Evolutionary conservation across 148 eudicot genomes (phyloP).

Genomic region (Cornus suecica): DNA sequence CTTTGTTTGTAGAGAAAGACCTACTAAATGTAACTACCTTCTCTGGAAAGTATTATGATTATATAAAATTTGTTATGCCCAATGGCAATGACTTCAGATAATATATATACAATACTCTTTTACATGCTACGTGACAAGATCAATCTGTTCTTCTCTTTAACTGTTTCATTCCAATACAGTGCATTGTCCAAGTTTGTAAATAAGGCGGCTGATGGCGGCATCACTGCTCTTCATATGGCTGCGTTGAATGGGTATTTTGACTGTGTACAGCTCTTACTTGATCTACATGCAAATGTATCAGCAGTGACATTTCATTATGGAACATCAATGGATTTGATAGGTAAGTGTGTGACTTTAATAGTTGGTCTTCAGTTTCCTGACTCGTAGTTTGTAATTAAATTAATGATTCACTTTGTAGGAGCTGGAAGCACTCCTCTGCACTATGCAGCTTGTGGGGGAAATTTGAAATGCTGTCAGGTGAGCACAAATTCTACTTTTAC

Average conservation of each 20-base stretch:
- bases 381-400: neutral
- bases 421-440: conserved; percentile 99
- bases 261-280: conserved; percentile 85
- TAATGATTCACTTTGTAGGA: conserved; percentile 39
- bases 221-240: conserved; percentile 98
- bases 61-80: conserved; percentile 6
- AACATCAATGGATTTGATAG: conserved; percentile 94
- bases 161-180: conserved; percentile 38
- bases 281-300: conserved; percentile 83
- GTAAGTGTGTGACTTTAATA: conserved; percentile 30
- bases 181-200: conserved; percentile 83
- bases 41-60: neutral
- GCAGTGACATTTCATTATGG: conserved; percentile 95
- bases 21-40: neutral
- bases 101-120: neutral
- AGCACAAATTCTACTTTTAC: conserved; percentile 11
- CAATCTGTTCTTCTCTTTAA: neutral
- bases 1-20: neutral
- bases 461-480: conserved; percentile 93
- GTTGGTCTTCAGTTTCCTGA: neutral
- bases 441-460: conserved; percentile 99
- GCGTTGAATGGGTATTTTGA: conserved; percentile 89
- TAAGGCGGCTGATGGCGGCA: conserved; percentile 97
- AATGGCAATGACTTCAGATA: neutral
- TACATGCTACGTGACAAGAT: neutral